These are phyloP conservation scores for Xylariaceae sp. DNA, from an alignment of 2,329 filamentous ascomycete species.

Conservation along the genomic window DNA sequence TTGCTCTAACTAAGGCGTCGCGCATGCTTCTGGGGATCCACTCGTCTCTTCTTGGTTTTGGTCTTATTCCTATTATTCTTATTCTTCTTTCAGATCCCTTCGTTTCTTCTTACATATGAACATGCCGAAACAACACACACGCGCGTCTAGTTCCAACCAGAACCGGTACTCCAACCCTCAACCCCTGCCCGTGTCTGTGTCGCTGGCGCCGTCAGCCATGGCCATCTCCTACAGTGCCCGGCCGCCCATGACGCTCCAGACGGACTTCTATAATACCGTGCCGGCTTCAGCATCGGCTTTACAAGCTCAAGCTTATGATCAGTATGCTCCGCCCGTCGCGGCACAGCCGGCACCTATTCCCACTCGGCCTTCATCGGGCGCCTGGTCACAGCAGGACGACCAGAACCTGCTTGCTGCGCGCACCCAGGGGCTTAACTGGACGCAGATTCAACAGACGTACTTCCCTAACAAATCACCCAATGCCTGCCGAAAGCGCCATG, in stretches of 20 bases:
- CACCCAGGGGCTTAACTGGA: conserved; percentile 76
- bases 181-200: conserved; percentile 35
- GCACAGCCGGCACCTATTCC: conserved; percentile 35
- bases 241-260: conserved; percentile 34
- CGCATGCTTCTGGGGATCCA: conserved; percentile 15
- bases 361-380: conserved; percentile 56
- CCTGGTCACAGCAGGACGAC: conserved; percentile 74
- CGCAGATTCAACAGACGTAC: conserved; percentile 69
- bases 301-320: conserved; percentile 38
- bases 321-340: conserved; percentile 36
- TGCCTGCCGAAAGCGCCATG: conserved; percentile 85
- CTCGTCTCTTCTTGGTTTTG: conserved; percentile 11
- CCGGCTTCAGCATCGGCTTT: conserved; percentile 29
- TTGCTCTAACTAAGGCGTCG: no score
- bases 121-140: conserved; percentile 46
- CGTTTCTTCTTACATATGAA: conserved; percentile 23
- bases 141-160: conserved; percentile 37
- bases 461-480: conserved; percentile 77
- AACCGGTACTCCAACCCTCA: conserved; percentile 32
- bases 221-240: conserved; percentile 41
- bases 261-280: conserved; percentile 38
- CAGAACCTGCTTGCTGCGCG: conserved; percentile 67
- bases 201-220: conserved; percentile 38
- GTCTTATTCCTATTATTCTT: conserved; percentile 14
- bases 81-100: conserved; percentile 12